These are phyloP conservation scores for Eremomyces bilateralis DNA, from an alignment of 495 filamentous ascomycete species.

Conservation along the genomic window DNA sequence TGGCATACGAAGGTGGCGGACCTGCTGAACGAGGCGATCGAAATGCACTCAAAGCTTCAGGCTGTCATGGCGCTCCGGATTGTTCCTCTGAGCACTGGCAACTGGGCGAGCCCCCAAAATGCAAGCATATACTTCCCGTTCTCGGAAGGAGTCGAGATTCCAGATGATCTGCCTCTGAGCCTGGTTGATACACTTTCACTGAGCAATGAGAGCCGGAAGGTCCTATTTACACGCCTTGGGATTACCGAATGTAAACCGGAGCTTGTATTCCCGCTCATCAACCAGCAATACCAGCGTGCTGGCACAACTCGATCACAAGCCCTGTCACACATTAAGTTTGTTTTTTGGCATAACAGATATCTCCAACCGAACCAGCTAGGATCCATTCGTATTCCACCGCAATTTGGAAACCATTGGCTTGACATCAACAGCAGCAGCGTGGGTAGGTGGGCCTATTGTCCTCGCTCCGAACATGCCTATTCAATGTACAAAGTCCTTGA, in stretches of 20 bases:
- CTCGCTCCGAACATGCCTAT: slow-evolving; percentile 1
- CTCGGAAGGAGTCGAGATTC: slow-evolving; percentile 1
- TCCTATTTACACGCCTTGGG: slow-evolving; percentile 1
- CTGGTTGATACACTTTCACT: slow-evolving; percentile 1
- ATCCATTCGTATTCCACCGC: no score
- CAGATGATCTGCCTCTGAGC: slow-evolving; percentile 1
- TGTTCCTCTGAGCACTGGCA: slow-evolving; percentile 1
- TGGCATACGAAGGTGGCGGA: slow-evolving; percentile 3
- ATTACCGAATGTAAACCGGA: slow-evolving; percentile 1
- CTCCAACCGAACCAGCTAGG: no score
- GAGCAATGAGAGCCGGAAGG: background rate
- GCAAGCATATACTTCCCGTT: slow-evolving; percentile 4
- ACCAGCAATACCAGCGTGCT: background rate
- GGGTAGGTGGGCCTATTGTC: slow-evolving; percentile 1
- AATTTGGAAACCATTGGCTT: background rate
- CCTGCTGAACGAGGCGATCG: background rate
- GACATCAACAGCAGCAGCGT: background rate
- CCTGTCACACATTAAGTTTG: no score
- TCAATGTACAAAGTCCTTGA: background rate
- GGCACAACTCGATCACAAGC: background rate
- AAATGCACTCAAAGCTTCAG: background rate
- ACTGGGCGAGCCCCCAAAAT: background rate
- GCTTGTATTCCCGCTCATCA: slow-evolving; percentile 2
- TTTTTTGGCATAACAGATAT: no score
- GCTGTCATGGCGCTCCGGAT: background rate